Base-by-base conservation (phyloP, 495 filamentous ascomycete genomes). In the Daldinia vernicosa region DNA sequence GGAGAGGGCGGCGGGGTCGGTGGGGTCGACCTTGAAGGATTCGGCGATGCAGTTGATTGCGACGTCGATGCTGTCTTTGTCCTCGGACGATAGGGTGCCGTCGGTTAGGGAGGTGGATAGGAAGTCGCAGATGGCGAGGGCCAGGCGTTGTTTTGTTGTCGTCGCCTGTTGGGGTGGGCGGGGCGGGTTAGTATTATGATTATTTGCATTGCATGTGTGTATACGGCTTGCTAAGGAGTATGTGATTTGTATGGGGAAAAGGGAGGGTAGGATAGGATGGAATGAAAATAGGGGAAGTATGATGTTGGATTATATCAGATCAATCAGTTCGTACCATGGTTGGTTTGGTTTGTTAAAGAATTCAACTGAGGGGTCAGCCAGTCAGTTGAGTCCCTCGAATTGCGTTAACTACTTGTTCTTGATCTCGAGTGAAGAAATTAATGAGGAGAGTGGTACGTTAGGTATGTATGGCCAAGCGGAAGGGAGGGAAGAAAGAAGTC, bases 91-190 rank as follows among this genome's bases (percentile, higher is more conserved):
- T 39, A 98, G 86, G 30, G 94, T 95, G 72, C 95, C 95, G 74
- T 99, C 95, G 65, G 88, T 94, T 68, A 93, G 83, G 61, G 93
- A 97, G 71, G 87, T 89, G 61, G 86, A 86, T 30, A 99, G 90
- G 85, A 97, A 99, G 82, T 97, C 93, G 83, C 96, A 91, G 80
- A 99, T 94, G 74, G 96, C 93, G 77, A 98, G 92, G 75, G 95
- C 96, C 64, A 99, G 89, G 81, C 94, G 92, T 85, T 99, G 96
- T 83, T 97, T 97, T 66, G 93, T 90, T 69, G 92, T 91, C 65
- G 80, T 79, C 52, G 78, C 74, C 80, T 82, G 50, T 17, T 53
- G 12, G 33, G 12, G 1, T 33, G 32, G 3, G 26, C 26, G 33
- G 24, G 27, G 22, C 9, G n/a, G 30, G 32, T 52, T 22, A 28